phyloP scores from a whole-genome alignment of 345 rosid species.

The Eucalyptus virginea region DNA sequence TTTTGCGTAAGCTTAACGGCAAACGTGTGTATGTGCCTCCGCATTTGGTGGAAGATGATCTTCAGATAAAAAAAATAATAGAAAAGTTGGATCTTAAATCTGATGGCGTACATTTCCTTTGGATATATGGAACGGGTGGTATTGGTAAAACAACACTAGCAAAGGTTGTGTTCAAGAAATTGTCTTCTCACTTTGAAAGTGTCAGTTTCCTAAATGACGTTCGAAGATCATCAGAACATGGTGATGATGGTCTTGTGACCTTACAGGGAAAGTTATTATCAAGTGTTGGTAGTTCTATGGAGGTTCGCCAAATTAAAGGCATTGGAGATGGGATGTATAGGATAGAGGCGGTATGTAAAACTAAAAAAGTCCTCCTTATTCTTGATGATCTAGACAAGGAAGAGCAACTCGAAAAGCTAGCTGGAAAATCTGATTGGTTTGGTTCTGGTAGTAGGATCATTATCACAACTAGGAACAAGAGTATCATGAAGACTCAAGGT shows the following conservation, averaged over 20 bases:
- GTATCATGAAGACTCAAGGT: background rate
- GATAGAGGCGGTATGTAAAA: background rate
- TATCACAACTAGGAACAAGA: background rate
- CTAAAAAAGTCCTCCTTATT: background rate
- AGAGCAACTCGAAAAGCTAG: background rate
- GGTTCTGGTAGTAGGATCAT: background rate
- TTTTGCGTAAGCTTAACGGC: background rate
- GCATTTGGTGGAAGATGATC: background rate
- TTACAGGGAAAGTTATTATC: background rate
- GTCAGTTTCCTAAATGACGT: conserved; percentile 9
- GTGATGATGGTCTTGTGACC: background rate
- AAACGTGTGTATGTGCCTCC: background rate
- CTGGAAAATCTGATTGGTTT: background rate
- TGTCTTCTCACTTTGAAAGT: background rate
- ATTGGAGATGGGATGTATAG: background rate
- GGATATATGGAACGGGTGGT: background rate
- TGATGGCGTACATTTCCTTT: background rate
- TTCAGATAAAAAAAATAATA: background rate
- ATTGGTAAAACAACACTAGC: background rate
- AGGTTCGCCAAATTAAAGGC: background rate
- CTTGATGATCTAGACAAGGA: background rate
- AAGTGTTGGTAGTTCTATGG: background rate
- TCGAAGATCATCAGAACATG: background rate
- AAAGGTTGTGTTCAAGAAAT: background rate
- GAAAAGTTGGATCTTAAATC: background rate